Evolutionary conservation across 1,284 basidiomycete species (phyloP), one percentile per base, ranked within the genome.

Genomic region (Papiliotrema laurentii): DNA sequence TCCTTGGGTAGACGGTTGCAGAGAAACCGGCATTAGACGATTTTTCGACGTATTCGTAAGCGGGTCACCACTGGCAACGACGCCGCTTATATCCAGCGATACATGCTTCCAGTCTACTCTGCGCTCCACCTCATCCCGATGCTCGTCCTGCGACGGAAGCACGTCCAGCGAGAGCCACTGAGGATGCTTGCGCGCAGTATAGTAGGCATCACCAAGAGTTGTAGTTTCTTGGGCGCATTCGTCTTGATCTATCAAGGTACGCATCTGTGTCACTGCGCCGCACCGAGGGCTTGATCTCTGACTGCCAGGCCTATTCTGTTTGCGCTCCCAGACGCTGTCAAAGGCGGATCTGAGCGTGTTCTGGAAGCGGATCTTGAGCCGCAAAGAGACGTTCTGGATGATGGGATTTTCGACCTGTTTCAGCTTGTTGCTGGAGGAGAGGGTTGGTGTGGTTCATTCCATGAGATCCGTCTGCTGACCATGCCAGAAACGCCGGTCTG

Each of bases 121-220:
- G 91, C 90, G 0, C 76, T 98, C 36, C 91, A 97, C 72, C 81
- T 97, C 54, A 83, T 97, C 28, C 94, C 94, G 0, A 79, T 83
- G 53, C 73, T 92, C 11, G 74, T 92, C 16, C 88, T 93, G 71
- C 87, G 87, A 14, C 68, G 72, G 9, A 60, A 69, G 36, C 57
- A 64, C 24, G 57, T 73, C 44, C 44, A 55, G 49, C 76, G 80
- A 45, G 79, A 84, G 56, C 89, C 86, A 0, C 64, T 78, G 14
- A 76, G 73, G 30, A 83, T 89, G 73, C 72, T 92, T 1, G 63
- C 80, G 7, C 81, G 80, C 48, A 83, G 86, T 0, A 74, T 80
- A 0, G 73, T 81, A 63, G 91, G 91, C 9, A 91, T 90, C 10
- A 71, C 84, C 52, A 79, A 92, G 43, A 93, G 89, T 60, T 89